Conservation (phyloP, 495 filamentous ascomycete genomes). For the Polyplosphaeria fusca region DNA sequence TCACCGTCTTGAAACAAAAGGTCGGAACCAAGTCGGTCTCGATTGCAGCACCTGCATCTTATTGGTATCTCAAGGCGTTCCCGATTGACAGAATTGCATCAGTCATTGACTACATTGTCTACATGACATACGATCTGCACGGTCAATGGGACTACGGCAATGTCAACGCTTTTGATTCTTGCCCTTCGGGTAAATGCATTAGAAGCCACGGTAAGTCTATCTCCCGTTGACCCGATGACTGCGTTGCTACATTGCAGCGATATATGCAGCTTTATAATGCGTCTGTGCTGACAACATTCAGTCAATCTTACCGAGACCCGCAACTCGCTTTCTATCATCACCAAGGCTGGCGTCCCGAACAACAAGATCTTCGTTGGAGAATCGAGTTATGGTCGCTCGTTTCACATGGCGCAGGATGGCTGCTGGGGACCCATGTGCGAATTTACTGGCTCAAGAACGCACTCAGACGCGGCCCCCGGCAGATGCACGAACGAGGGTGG, state of each 20-base stretch:
- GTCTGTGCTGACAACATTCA: too few relatives aligned
- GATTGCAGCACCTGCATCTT: conserved; percentile 22
- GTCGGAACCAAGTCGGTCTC: conserved; percentile 28
- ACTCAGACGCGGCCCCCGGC: conserved; percentile 27
- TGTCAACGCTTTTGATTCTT: conserved; percentile 29
- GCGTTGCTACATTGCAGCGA: too few relatives aligned
- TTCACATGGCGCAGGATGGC: conserved; percentile 39
- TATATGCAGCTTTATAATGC: too few relatives aligned
- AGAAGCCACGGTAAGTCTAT: too few relatives aligned
- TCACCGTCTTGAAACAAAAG: conserved; percentile 20
- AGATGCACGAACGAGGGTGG: conserved; percentile 29
- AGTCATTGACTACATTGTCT: conserved; percentile 20
- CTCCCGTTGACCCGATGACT: too few relatives aligned
- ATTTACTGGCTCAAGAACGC: conserved; percentile 28
- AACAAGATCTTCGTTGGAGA: conserved; percentile 45
- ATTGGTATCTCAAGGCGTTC: conserved; percentile 19
- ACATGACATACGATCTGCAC: conserved; percentile 28
- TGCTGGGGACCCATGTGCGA: conserved; percentile 35
- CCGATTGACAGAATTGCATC: conserved; percentile 2
- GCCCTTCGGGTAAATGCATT: conserved; percentile 42
- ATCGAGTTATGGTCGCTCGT: conserved; percentile 43
- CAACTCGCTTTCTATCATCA: conserved; percentile 47
- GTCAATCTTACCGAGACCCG: conserved; percentile 44
- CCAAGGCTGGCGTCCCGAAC: conserved; percentile 48
- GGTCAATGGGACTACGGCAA: conserved; percentile 40